Conservation (phyloP, 2,329 filamentous ascomycete species). For the Colletotrichum sp. region DNA sequence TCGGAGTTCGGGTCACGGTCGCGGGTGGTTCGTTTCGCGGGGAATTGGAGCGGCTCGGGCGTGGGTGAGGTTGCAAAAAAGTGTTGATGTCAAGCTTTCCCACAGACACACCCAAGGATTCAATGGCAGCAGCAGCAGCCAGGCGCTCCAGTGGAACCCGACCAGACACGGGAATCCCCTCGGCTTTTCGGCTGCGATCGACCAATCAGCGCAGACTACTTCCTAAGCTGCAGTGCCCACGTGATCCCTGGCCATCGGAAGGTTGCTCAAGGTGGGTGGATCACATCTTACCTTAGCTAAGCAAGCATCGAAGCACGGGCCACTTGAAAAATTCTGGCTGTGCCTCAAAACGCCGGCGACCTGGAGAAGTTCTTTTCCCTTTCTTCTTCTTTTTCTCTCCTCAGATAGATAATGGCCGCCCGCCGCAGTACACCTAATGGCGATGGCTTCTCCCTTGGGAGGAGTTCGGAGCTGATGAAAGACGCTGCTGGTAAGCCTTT, state of each 20-base stretch:
- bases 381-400: background rate
- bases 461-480: background rate
- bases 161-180: constrained; percentile 24
- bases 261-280: background rate
- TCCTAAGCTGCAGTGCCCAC: constrained; percentile 35
- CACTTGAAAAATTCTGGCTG: background rate
- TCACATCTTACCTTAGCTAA: background rate
- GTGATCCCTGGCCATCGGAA: background rate
- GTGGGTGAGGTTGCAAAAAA: background rate
- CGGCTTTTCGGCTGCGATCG: constrained; percentile 49
- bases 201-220: constrained; percentile 44
- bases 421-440: constrained; percentile 24
- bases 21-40: background rate
- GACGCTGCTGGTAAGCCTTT: constrained; percentile 22
- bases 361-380: background rate
- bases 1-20: background rate
- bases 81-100: constrained; percentile 22
- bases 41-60: constrained; percentile 20
- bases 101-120: background rate
- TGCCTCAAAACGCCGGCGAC: constrained; percentile 3
- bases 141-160: background rate
- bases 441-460: background rate
- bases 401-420: constrained; percentile 23
- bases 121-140: background rate
- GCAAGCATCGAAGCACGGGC: background rate